A percentile compares a stretch with the other conserved stretches of the same genome.
Conservation (phyloP, 2,329 filamentous ascomycete genomes). For the Fusarium hainanense region DNA sequence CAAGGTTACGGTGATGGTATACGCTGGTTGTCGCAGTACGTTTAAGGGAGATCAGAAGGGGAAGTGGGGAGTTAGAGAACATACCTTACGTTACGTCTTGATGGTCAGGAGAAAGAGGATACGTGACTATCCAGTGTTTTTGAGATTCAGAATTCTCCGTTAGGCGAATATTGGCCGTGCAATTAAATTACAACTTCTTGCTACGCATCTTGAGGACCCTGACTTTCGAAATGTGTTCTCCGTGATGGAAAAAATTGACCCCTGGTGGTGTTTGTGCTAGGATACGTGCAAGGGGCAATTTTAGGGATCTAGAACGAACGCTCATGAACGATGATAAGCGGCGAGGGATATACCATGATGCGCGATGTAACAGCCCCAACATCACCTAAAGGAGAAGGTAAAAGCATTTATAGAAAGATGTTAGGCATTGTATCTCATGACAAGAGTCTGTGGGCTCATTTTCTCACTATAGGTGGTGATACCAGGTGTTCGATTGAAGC, state of each 20-base stretch:
- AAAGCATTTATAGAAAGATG: not conserved
- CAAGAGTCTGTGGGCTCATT: slow-evolving; percentile 8
- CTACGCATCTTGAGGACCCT: slow-evolving; percentile 2
- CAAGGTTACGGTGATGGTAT: slow-evolving; percentile 94
- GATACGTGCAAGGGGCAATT: slow-evolving; percentile 24
- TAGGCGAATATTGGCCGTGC: slow-evolving; percentile 51
- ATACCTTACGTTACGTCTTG: slow-evolving; percentile 38
- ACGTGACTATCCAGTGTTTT: slow-evolving; percentile 45
- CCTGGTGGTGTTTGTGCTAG: slow-evolving; percentile 20
- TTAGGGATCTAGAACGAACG: slow-evolving; percentile 9
- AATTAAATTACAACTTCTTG: slow-evolving; percentile 46
- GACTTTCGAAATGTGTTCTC: slow-evolving; percentile 1
- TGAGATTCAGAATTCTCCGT: slow-evolving; percentile 52
- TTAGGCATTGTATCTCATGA: slow-evolving; percentile 2
- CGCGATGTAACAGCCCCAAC: not conserved
- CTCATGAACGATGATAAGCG: slow-evolving; percentile 16
- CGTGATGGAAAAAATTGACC: slow-evolving; percentile 22
- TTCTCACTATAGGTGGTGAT: slow-evolving; percentile 10
- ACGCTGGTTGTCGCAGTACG: slow-evolving; percentile 92
- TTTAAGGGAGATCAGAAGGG: slow-evolving; percentile 63
- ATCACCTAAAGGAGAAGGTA: slow-evolving; percentile 6
- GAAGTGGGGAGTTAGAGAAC: slow-evolving; percentile 21
- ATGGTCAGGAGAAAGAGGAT: slow-evolving; percentile 25
- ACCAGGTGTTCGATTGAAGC: slow-evolving; percentile 32
- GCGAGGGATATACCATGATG: slow-evolving; percentile 21